Conservation (phyloP, 2,329 filamentous ascomycete species). For the Cercospora sp. region DNA sequence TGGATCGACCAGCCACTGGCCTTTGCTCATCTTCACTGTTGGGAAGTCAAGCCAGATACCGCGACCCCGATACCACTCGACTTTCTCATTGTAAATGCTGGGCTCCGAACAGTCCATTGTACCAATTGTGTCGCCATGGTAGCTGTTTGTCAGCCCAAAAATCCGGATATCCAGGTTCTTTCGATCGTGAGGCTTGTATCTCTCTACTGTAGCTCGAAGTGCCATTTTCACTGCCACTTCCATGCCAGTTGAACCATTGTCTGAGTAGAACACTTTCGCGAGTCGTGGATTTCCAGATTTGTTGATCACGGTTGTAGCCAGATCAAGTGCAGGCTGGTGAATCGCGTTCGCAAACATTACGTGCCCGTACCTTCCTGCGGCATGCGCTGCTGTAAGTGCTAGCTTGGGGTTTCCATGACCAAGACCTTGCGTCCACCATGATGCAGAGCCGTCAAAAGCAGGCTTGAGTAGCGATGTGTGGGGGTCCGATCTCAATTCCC, state of each 20-base stretch:
- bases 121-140: conserved; percentile 85
- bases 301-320: conserved; percentile 65
- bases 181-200: conserved; percentile 56
- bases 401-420: conserved; percentile 74
- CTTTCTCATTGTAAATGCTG: conserved; percentile 73
- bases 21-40: conserved; percentile 64
- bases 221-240: conserved; percentile 88
- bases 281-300: conserved; percentile 65
- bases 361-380: conserved; percentile 80
- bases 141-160: conserved; percentile 74
- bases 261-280: conserved; percentile 74
- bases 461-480: conserved; percentile 54
- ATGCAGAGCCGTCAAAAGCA: conserved; percentile 80
- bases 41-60: conserved; percentile 82
- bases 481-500: conserved; percentile 30
- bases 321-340: conserved; percentile 72
- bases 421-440: conserved; percentile 89
- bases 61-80: conserved; percentile 80
- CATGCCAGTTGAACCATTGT: conserved; percentile 80
- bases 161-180: conserved; percentile 61
- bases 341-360: conserved; percentile 82
- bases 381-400: conserved; percentile 73
- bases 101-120: conserved; percentile 85
- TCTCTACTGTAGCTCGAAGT: conserved; percentile 64
- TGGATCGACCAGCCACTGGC: conserved; percentile 66